Percentiles rank a stretch among this genome's conserved stretches.
Evolutionary conservation across 257 asterid species (phyloP).

Genomic region (Echites panduratus): DNA sequence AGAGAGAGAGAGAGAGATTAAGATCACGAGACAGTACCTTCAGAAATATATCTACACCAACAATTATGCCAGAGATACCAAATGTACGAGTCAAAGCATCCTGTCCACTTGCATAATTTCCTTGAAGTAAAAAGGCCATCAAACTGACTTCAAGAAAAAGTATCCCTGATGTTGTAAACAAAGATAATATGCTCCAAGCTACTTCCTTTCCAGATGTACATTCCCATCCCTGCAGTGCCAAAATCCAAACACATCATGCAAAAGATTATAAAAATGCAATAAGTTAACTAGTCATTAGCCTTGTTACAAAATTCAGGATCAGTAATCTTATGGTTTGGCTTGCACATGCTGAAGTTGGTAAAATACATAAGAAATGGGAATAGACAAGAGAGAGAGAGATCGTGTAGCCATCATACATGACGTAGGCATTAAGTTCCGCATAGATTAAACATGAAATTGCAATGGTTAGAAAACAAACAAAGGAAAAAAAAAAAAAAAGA

Average conservation of each 20-base stretch:
- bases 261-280: background rate
- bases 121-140: constrained; percentile 41
- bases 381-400: background rate
- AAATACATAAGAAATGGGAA: background rate
- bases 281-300: background rate
- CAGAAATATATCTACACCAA: constrained; percentile 35
- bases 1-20: background rate
- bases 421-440: background rate
- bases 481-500: background rate
- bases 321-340: background rate
- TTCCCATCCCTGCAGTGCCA: constrained; percentile 33
- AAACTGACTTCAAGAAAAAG: constrained; percentile 47
- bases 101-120: constrained; percentile 39
- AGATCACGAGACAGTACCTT: constrained; percentile 22
- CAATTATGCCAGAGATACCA: constrained; percentile 34
- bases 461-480: background rate
- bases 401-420: background rate
- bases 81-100: constrained; percentile 41
- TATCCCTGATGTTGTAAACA: constrained; percentile 39
- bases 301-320: background rate
- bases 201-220: constrained; percentile 33
- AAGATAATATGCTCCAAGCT: constrained; percentile 33
- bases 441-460: background rate
- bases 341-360: background rate
- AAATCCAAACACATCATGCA: background rate